Evolutionary conservation across 805 yeast species (phyloP), one percentile per base, ranked within the genome.

Genomic region (Spathaspora boniae): DNA sequence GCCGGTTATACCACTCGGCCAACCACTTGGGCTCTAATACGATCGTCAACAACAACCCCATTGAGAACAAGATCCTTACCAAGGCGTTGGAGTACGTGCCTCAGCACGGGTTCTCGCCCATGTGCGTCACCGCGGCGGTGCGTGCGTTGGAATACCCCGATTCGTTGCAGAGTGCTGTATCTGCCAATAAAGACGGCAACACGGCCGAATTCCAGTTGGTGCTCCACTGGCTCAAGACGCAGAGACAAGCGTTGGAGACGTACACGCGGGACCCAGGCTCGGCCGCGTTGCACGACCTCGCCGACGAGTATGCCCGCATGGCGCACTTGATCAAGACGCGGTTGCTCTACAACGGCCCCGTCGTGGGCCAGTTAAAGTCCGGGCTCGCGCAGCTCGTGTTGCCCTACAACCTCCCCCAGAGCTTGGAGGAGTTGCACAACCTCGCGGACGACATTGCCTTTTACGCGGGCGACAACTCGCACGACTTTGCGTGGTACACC

Each of bases 401-500:
- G 17, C 96, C 96, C 1, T 69, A 72, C 34, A 82, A 85, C 52
- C 31, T 82, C 21, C 54, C 65, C 3, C 46, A 53, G 19, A 76
- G 93, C 0, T 48, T 84, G 33, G 74, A 73, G 24, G 94, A 86
- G 51, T 71, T 93, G 38, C 83, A 80, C 47, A 72, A 76, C 34
- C 68, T 89, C 37, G 72, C 87, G 9, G 98, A 91, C 60, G 98
- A 93, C 53, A 70, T 91, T 40, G 75, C 86, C 29, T 87, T 62
- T 57, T 78, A 76, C 47, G 79, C 95, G 0, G 93, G 89, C 8
- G 97, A 89, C 53, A 51, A 58, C 35, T 74, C 93, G 15, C 79
- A 79, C 45, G 96, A 87, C 56, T 80, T 84, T 54, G 82, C 86
- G 3, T 91, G 98, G 98, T 91, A 91, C 58, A 68, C 94, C n/a